Conservation (phyloP, 306 rosid species). For the Cucurbita moschata region DNA sequence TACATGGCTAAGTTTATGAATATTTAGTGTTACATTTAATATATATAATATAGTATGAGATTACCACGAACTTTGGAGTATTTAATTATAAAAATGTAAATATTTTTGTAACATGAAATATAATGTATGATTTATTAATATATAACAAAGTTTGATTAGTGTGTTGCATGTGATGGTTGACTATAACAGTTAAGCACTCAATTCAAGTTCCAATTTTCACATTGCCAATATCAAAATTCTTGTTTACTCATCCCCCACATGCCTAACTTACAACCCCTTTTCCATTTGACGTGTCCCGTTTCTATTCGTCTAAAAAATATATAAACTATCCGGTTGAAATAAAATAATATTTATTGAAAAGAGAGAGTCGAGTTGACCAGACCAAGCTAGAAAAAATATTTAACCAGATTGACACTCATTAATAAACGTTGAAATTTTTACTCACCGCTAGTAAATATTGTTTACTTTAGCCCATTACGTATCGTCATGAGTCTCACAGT, state of each 20-base stretch:
- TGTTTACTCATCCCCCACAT: background rate
- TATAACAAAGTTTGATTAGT: background rate
- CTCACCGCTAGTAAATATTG: too few relatives aligned
- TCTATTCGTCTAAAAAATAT: background rate
- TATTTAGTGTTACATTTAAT: too few relatives aligned
- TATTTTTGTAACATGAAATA: background rate
- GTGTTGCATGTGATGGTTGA: slow-evolving; percentile 1
- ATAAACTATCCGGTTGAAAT: background rate
- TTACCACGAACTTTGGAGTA: background rate
- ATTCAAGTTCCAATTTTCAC: background rate
- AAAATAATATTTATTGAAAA: background rate
- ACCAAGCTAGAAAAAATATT: too few relatives aligned
- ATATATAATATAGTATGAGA: too few relatives aligned
- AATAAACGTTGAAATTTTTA: too few relatives aligned
- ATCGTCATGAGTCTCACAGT: too few relatives aligned
- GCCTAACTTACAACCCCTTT: background rate
- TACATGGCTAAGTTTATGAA: too few relatives aligned
- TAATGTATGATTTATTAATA: background rate
- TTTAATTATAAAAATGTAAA: background rate
- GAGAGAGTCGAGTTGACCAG: too few relatives aligned
- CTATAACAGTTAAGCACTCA: background rate
- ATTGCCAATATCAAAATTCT: background rate
- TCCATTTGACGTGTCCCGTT: background rate
- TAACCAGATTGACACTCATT: too few relatives aligned
- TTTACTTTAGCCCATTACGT: too few relatives aligned